phyloP scores from a whole-genome alignment of 2,329 filamentous ascomycete species.

The Aureobasidium sp. region DNA sequence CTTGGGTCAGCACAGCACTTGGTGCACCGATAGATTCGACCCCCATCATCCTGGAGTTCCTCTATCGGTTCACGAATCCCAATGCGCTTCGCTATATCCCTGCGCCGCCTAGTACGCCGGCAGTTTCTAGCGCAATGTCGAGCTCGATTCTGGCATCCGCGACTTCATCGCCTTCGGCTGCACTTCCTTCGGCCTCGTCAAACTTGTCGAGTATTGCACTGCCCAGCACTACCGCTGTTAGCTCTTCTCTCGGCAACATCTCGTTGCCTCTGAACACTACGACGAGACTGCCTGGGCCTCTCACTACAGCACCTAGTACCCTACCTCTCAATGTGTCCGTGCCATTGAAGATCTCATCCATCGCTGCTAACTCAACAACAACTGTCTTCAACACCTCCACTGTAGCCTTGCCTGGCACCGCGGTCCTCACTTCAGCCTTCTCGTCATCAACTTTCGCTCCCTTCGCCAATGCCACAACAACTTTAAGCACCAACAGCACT shows the following conservation, averaged over 20 bases:
- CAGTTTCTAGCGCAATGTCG: not conserved
- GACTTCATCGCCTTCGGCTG: not conserved
- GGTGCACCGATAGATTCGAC: constrained; percentile 21
- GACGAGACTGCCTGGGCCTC: not conserved
- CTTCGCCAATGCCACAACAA: not conserved
- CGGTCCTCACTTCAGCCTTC: not conserved
- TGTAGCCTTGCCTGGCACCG: not conserved
- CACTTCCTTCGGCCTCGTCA: not conserved
- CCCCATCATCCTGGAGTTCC: constrained; percentile 25
- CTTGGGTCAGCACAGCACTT: constrained; percentile 32
- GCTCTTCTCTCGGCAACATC: not conserved
- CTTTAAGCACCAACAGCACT: not conserved
- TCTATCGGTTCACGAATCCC: constrained; percentile 18
- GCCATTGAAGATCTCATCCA: not conserved
- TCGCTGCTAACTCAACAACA: not conserved
- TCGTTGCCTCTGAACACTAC: not conserved
- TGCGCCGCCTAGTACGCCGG: not conserved
- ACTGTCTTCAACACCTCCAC: not conserved
- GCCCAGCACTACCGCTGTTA: not conserved
- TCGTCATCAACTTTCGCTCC: not conserved
- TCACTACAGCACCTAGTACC: not conserved
- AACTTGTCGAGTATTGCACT: not conserved
- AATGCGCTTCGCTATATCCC: not conserved
- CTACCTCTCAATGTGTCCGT: not conserved
- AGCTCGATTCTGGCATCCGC: not conserved